A percentile compares a stretch with the other conserved stretches of the same genome.
These are phyloP conservation scores for Sporothrix sp. DNA, from an alignment of 2,329 filamentous ascomycete genomes.

Conservation along the genomic window DNA sequence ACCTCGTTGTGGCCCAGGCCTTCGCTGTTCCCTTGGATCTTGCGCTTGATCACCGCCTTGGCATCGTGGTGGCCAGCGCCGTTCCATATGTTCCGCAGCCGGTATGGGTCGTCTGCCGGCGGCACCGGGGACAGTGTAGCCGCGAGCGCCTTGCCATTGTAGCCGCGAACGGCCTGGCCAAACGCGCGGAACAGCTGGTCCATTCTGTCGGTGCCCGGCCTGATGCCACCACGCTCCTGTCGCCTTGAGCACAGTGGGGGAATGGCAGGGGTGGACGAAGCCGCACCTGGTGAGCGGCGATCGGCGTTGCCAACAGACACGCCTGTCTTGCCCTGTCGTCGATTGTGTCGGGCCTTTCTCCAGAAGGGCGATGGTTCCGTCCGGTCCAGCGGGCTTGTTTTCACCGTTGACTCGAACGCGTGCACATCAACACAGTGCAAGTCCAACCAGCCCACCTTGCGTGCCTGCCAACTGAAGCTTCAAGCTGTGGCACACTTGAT, in stretches of 20 bases:
- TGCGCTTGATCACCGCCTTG: conserved; percentile 60
- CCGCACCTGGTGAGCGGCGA: too few relatives aligned
- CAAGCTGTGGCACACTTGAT: neutral
- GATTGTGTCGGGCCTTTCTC: too few relatives aligned
- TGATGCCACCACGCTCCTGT: neutral
- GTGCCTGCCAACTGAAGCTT: neutral
- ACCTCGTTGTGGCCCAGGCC: conserved; percentile 56
- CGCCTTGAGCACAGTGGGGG: neutral
- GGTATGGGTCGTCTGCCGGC: conserved; percentile 50
- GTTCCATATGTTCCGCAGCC: conserved; percentile 60
- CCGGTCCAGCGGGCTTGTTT: too few relatives aligned
- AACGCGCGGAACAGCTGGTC: conserved; percentile 66
- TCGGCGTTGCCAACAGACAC: too few relatives aligned
- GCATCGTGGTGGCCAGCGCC: conserved; percentile 58
- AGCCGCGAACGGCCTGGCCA: conserved; percentile 51
- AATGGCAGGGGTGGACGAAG: too few relatives aligned
- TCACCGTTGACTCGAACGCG: neutral
- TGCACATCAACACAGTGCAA: neutral
- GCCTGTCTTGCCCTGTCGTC: too few relatives aligned
- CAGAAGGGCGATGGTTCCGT: too few relatives aligned
- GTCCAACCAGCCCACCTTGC: neutral
- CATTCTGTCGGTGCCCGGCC: conserved; percentile 38
- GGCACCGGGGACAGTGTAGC: conserved; percentile 64
- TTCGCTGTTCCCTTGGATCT: conserved; percentile 53
- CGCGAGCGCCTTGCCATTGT: conserved; percentile 64